These are phyloP conservation scores for Veloporphyrellus conicus DNA, from an alignment of 1,284 basidiomycete genomes.

Conservation along the genomic window DNA sequence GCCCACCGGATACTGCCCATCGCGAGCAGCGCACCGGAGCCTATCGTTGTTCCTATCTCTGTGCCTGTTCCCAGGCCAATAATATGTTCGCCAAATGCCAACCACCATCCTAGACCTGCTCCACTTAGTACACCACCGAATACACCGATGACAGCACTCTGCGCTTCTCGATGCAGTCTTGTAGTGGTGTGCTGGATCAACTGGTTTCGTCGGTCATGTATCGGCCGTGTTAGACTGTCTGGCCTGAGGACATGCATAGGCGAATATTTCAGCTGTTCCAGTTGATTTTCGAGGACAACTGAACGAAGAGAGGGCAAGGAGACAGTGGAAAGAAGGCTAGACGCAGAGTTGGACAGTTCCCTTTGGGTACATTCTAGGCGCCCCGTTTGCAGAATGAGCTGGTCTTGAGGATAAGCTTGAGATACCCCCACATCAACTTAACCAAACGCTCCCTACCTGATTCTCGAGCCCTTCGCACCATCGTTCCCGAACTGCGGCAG, in stretches of 20 bases:
- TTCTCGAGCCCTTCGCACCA: constrained; percentile 69
- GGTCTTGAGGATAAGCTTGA: constrained; percentile 1
- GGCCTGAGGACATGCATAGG: constrained; percentile 51
- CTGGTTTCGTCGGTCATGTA: constrained; percentile 55
- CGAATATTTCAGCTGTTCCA: constrained; percentile 52
- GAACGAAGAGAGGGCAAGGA: constrained; percentile 49
- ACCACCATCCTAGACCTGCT: constrained; percentile 48
- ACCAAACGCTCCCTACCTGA: constrained; percentile 43
- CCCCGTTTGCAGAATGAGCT: constrained; percentile 73
- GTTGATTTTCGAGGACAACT: constrained; percentile 62
- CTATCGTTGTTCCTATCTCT: constrained; percentile 57
- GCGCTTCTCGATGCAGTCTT: constrained; percentile 63
- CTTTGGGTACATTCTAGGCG: constrained; percentile 56
- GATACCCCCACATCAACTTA: background rate
- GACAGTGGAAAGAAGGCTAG: constrained; percentile 36
- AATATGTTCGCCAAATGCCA: constrained; percentile 40
- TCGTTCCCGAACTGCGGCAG: constrained; percentile 45
- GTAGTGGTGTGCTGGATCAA: constrained; percentile 57
- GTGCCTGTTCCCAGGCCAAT: constrained; percentile 39
- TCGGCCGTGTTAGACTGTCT: constrained; percentile 50
- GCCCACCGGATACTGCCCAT: constrained; percentile 61
- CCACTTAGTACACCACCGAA: constrained; percentile 41
- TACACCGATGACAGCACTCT: constrained; percentile 57
- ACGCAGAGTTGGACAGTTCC: constrained; percentile 43
- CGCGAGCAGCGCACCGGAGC: constrained; percentile 54